These are phyloP conservation scores for Eucalyptus grandis DNA, from an alignment of 345 rosid species.

Conservation along the genomic window DNA sequence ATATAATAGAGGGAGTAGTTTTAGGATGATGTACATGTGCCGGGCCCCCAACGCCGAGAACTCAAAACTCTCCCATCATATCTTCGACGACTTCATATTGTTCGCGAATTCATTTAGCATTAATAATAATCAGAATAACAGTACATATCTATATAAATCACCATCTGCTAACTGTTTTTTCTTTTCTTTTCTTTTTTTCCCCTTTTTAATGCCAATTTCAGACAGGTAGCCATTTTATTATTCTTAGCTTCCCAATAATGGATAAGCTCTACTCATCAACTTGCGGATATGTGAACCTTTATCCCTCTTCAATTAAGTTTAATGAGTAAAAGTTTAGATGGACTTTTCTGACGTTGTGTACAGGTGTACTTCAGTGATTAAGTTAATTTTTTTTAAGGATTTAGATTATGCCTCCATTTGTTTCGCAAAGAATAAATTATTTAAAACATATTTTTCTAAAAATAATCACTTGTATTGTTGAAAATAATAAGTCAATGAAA, in stretches of 20 bases:
- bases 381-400: background rate
- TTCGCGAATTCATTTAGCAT: background rate
- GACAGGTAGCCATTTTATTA: background rate
- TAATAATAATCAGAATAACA: background rate
- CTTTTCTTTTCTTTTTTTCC: background rate
- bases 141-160: background rate
- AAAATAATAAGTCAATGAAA: no score
- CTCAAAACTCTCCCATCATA: background rate
- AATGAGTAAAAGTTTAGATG: background rate
- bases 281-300: background rate
- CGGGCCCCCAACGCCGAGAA: background rate
- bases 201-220: background rate
- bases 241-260: background rate
- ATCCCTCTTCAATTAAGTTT: background rate
- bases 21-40: background rate
- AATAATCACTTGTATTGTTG: accelerated
- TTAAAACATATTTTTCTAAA: no score
- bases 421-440: accelerated
- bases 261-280: background rate
- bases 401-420: background rate
- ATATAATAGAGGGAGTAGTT: background rate
- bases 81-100: background rate
- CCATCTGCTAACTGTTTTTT: background rate
- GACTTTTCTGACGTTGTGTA: background rate
- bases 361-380: background rate